Base-by-base conservation (phyloP, 371 early-diverging fungal genomes). In the Coemansia sp. region DNA sequence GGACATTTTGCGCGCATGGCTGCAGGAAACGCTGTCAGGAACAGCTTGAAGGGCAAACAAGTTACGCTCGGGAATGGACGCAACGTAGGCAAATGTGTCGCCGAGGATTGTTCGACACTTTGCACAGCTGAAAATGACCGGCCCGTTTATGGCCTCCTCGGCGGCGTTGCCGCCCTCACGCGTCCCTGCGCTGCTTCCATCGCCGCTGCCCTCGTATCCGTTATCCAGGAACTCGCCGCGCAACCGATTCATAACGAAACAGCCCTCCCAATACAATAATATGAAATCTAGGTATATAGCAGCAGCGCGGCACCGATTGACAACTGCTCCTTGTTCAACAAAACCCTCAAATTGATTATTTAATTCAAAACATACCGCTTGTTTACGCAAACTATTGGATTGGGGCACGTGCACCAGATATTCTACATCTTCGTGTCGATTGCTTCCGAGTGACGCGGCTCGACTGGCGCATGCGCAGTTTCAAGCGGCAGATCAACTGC, bases 61-160 rank as follows among this genome's bases (percentile, higher is more conserved):
- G 50, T 71, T 75, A 45, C 71, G 66, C 9, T 70, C 75, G 10
- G 75, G 75, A 8, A 69, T 49, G 6, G 71, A 65, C 12, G 75
- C 66, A 10, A 56, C 75, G 49, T 69, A 75, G 10, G 75, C 66
- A 43, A 75, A 75, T 1, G 75, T 75, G 54, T 75, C 75, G 47
- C 75, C 75, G 5, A 75, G 59, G 11, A 75, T 75, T 58, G 71
- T 75, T 8, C 75, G 61, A 57, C 75, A 75, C 33, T 71, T 75
- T 26, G 58, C 51, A 14, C 75, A 75, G 63, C 75, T 75, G 14
- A 75, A 65, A 8, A 75, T 65, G 1, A 75, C 57, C 1, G 75
- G 75, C 7, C 72, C 72, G 39, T 75, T 70, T 40, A 75, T 75
- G 12, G 63, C 61, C 16, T 66, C 70, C 33, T 69, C 74, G 8